A percentile compares a stretch with the other conserved stretches of the same genome.
Conservation (phyloP, 2,329 filamentous ascomycete genomes). For the Talaromyces sp. region DNA sequence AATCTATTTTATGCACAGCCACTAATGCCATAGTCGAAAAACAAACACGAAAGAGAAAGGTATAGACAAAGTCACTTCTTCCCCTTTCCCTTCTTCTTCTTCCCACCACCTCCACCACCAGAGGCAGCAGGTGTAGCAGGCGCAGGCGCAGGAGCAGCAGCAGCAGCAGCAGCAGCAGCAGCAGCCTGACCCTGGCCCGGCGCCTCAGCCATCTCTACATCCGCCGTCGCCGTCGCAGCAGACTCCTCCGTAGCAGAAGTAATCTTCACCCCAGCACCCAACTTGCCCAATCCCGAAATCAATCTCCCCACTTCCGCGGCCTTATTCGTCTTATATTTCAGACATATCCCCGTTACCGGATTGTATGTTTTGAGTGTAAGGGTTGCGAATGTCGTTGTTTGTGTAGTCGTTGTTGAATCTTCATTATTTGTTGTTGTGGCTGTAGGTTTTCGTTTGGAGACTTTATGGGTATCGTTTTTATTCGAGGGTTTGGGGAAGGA, state of each 20-base stretch:
- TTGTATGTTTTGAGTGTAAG: constrained; percentile 89
- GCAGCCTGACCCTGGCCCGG: neutral
- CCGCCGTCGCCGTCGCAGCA: constrained; percentile 27
- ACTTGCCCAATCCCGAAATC: constrained; percentile 68
- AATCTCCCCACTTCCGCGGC: constrained; percentile 83
- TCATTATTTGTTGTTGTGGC: neutral
- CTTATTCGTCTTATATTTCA: constrained; percentile 91
- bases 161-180: constrained; percentile 24
- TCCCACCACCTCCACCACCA: constrained; percentile 25
- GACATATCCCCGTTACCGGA: constrained; percentile 70
- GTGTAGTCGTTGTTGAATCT: neutral
- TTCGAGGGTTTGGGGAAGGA: constrained; percentile 50
- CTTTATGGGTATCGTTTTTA: constrained; percentile 19
- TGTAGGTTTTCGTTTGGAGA: constrained; percentile 3
- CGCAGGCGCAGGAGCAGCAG: constrained; percentile 22
- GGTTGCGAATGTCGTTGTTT: constrained; percentile 47
- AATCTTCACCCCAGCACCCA: constrained; percentile 68
- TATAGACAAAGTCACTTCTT: constrained; percentile 54
- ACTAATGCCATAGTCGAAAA: neutral
- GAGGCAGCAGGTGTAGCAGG: constrained; percentile 22
- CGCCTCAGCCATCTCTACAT: constrained; percentile 36
- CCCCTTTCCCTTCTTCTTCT: constrained; percentile 69
- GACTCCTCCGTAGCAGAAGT: constrained; percentile 53
- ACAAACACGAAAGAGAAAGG: neutral
- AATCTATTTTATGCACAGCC: neutral